phyloP scores from a whole-genome alignment of 495 filamentous ascomycete species.

The Aspergillus asperescens region DNA sequence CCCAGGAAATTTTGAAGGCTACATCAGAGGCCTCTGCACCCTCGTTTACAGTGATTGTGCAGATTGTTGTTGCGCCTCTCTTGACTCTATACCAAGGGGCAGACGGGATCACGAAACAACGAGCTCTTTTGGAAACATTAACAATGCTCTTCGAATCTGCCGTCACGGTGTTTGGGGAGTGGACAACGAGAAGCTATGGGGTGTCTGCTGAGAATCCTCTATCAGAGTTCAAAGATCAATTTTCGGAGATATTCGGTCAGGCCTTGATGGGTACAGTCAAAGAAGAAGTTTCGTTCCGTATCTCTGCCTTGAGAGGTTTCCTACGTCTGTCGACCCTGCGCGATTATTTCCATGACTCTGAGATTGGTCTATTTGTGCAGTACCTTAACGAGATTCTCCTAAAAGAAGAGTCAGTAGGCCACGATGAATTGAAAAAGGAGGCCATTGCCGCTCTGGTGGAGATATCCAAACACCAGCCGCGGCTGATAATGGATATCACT shows the following conservation, averaged over 20 bases:
- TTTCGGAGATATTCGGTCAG: slow-evolving; percentile 56
- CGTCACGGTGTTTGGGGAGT: slow-evolving; percentile 52
- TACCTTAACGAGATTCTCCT: slow-evolving; percentile 62
- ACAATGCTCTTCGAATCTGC: slow-evolving; percentile 54
- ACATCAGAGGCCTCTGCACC: slow-evolving; percentile 50
- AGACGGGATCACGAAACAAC: slow-evolving; percentile 60
- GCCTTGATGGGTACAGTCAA: slow-evolving; percentile 56
- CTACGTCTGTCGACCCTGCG: slow-evolving; percentile 51
- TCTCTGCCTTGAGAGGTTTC: slow-evolving; percentile 56
- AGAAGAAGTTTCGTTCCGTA: slow-evolving; percentile 62
- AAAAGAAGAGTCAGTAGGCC: slow-evolving; percentile 51
- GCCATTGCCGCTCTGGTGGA: slow-evolving; percentile 60
- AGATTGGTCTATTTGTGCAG: slow-evolving; percentile 59
- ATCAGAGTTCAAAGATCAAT: slow-evolving; percentile 53
- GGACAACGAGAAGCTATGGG: slow-evolving; percentile 41
- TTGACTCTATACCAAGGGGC: slow-evolving; percentile 60
- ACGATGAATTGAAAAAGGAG: slow-evolving; percentile 55
- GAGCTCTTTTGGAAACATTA: slow-evolving; percentile 61
- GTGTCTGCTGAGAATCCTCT: slow-evolving; percentile 46
- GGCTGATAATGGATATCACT: slow-evolving; percentile 64
- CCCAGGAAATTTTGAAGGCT: slow-evolving; percentile 56
- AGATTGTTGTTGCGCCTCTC: slow-evolving; percentile 53
- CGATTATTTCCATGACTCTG: slow-evolving; percentile 56
- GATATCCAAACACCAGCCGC: slow-evolving; percentile 60
- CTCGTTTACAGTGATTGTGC: slow-evolving; percentile 51